Conservation (phyloP, 176 grass and related monocot species). For the Chloris gayana region DNA sequence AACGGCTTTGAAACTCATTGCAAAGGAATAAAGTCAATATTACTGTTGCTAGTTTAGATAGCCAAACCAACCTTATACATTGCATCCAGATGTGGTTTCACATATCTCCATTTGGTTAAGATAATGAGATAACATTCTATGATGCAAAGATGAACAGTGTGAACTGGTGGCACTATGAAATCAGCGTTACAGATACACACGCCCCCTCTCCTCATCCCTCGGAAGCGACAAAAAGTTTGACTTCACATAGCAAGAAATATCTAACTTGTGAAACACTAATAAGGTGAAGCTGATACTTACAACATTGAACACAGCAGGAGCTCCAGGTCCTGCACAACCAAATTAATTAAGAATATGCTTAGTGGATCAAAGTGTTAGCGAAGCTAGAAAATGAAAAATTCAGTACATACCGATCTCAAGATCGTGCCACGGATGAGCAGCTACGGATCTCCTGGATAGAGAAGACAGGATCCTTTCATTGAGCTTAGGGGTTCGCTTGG, state of each 20-base stretch:
- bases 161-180: neutral
- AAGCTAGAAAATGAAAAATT: neutral
- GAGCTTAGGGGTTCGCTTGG: constrained; percentile 56
- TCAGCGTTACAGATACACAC: neutral
- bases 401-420: constrained; percentile 69
- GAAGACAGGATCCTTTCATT: constrained; percentile 96
- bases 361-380: neutral
- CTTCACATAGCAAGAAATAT: neutral
- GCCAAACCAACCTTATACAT: too few species aligned
- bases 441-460: constrained; percentile 78
- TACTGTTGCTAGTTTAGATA: too few species aligned
- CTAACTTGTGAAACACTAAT: neutral
- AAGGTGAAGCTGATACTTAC: constrained; percentile 49
- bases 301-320: constrained; percentile 79
- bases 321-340: constrained; percentile 56
- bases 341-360: neutral
- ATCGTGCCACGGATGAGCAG: constrained; percentile 96
- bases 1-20: neutral
- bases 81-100: neutral
- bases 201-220: neutral
- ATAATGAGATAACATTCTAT: neutral
- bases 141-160: neutral
- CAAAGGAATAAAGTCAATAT: neutral
- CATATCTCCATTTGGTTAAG: neutral
- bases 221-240: neutral